These are phyloP conservation scores for Fusarium marasasianum DNA, from an alignment of 2,329 filamentous ascomycete genomes.

Conservation along the genomic window DNA sequence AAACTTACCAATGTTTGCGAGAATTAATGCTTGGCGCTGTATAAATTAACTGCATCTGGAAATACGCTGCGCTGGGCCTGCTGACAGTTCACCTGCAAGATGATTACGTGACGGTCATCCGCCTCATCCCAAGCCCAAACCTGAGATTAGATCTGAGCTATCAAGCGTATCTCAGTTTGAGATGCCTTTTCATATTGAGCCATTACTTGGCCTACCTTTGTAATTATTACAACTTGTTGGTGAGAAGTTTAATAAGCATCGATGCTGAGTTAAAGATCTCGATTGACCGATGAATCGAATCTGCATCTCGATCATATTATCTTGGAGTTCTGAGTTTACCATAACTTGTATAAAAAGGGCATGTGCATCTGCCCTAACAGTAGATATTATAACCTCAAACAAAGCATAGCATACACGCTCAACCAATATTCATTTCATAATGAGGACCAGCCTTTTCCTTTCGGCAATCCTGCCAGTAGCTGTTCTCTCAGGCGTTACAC, in stretches of 20 bases:
- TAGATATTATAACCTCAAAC: no score
- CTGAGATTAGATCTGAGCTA: neutral
- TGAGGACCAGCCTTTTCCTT: no score
- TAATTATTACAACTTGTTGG: neutral
- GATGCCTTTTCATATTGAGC: no score
- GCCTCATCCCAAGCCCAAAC: neutral
- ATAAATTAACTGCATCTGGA: neutral
- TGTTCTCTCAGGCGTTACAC: fast-evolving
- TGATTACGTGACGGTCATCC: neutral
- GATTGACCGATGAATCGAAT: neutral
- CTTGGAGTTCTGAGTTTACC: no score
- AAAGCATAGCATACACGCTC: neutral
- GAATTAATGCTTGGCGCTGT: neutral
- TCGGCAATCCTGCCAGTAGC: neutral
- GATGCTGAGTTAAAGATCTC: neutral
- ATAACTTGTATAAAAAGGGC: neutral
- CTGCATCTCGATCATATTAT: neutral
- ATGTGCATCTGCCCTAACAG: fast-evolving
- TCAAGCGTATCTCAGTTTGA: no score
- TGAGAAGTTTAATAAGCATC: neutral
- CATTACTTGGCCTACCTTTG: neutral
- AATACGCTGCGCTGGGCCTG: neutral
- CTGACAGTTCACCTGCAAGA: neutral
- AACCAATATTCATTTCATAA: neutral
- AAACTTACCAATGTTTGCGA: fast-evolving